Conservation (phyloP, 148 eudicot genomes). For the Chenopodium berlandieri region DNA sequence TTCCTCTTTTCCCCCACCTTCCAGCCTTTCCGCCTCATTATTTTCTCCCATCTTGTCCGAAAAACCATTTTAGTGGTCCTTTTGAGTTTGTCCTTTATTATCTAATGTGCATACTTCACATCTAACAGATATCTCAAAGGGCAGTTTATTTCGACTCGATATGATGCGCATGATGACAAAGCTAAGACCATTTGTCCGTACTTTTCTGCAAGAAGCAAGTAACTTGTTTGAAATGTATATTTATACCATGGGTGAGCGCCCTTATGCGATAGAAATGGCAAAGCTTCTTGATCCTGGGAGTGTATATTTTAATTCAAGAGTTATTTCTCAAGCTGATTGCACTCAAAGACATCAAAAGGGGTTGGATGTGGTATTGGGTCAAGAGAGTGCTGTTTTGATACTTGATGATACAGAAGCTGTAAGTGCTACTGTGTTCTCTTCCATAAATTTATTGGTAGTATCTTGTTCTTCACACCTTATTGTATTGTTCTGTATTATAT, state of each 20-base stretch:
- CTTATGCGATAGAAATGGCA: conserved; percentile 87
- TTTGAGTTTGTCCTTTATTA: background rate
- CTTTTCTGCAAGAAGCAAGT: conserved; percentile 76
- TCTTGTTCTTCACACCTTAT: background rate
- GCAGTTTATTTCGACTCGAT: conserved; percentile 65
- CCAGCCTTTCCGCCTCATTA: background rate
- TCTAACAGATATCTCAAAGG: conserved; percentile 56
- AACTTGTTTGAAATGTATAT: conserved; percentile 88
- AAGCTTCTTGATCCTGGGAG: conserved; percentile 63
- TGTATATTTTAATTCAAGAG: conserved; percentile 56
- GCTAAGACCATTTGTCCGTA: conserved; percentile 85
- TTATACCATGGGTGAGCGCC: conserved; percentile 91
- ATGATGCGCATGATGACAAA: conserved; percentile 85
- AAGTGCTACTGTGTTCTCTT: conserved; percentile 22
- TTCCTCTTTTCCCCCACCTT: background rate
- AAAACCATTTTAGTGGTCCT: background rate
- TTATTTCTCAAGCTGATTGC: conserved; percentile 82
- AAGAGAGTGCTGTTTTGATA: conserved; percentile 78
- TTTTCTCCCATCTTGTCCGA: background rate
- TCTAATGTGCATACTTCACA: conserved; percentile 8
- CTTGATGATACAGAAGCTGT: conserved; percentile 92
- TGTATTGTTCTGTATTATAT: too few relatives aligned
- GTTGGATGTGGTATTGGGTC: conserved; percentile 84
- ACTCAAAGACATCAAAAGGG: conserved; percentile 83
- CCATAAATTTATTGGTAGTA: background rate